Conservation (phyloP, 2,329 filamentous ascomycete species). For the Claviceps quebecensis region DNA sequence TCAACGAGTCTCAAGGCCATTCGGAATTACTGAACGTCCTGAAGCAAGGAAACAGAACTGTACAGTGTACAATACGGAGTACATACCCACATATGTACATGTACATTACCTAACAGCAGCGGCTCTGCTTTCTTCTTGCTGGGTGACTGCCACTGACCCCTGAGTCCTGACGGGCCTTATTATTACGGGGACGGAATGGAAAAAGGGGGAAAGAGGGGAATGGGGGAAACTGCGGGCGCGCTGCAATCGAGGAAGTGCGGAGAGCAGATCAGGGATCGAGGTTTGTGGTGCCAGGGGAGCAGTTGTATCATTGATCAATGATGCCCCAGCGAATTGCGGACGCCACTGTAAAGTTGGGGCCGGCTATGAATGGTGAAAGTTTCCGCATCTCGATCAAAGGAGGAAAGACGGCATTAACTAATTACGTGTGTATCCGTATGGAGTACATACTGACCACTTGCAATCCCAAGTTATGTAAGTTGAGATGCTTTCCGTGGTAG, state of each 20-base stretch:
- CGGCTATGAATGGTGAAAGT: neutral
- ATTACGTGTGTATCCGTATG: no score
- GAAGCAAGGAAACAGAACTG: no score
- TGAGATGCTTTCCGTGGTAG: neutral
- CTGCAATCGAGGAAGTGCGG: neutral
- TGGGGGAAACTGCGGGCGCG: neutral
- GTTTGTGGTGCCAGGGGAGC: neutral
- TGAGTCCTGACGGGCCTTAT: neutral
- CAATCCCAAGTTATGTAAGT: neutral
- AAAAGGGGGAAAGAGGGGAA: neutral
- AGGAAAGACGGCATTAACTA: neutral
- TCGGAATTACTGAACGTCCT: no score
- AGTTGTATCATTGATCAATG: neutral
- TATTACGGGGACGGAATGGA: neutral
- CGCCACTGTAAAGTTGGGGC: neutral
- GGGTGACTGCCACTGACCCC: no score
- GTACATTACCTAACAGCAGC: neutral
- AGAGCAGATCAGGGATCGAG: neutral
- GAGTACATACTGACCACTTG: neutral
- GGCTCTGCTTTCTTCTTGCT: neutral
- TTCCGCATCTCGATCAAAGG: neutral
- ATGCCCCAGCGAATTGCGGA: neutral
- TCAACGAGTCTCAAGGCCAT: no score
- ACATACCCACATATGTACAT: neutral
- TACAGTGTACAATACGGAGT: neutral